phyloP scores from a whole-genome alignment of 306 rosid species.

The Dryas octopetala region DNA sequence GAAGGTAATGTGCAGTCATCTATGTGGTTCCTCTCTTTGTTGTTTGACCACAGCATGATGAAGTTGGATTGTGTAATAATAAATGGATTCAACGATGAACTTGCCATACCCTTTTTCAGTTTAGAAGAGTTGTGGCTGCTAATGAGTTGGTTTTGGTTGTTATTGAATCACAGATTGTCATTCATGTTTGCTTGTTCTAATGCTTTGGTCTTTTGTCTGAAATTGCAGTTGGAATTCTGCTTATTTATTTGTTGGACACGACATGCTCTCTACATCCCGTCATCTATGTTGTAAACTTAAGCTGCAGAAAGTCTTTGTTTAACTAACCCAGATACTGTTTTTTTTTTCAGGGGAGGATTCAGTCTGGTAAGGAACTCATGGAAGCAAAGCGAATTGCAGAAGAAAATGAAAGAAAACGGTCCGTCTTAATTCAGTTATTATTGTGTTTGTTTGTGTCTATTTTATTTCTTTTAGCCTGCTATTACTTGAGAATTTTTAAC shows the following conservation, averaged over 20 bases:
- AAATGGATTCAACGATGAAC: not conserved
- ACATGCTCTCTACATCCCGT: not conserved
- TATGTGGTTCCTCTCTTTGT: not conserved
- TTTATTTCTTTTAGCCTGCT: not conserved
- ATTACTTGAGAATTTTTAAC: not conserved
- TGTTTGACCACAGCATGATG: not conserved
- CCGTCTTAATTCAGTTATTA: conserved; percentile 16
- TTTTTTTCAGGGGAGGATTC: conserved; percentile 64
- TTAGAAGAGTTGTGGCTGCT: not conserved
- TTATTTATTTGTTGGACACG: not conserved
- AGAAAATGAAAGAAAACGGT: conserved; percentile 77
- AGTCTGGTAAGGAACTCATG: conserved; percentile 52
- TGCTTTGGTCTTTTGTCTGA: not conserved
- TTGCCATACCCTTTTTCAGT: not conserved
- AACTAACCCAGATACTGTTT: conserved; percentile 1
- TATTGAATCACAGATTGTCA: not conserved
- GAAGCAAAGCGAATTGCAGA: conserved; percentile 55
- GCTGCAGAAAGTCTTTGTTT: not conserved
- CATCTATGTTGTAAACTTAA: not conserved
- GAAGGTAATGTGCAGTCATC: conserved; percentile 48
- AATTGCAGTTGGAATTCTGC: not conserved
- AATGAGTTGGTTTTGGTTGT: not conserved
- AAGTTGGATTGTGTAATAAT: not conserved
- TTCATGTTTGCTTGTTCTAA: not conserved
- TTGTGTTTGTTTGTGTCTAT: not conserved